A percentile compares a stretch with the other conserved stretches of the same genome.
Evolutionary conservation across 768 basidiomycete genomes (phyloP).

Genomic region (Russula virescens): DNA sequence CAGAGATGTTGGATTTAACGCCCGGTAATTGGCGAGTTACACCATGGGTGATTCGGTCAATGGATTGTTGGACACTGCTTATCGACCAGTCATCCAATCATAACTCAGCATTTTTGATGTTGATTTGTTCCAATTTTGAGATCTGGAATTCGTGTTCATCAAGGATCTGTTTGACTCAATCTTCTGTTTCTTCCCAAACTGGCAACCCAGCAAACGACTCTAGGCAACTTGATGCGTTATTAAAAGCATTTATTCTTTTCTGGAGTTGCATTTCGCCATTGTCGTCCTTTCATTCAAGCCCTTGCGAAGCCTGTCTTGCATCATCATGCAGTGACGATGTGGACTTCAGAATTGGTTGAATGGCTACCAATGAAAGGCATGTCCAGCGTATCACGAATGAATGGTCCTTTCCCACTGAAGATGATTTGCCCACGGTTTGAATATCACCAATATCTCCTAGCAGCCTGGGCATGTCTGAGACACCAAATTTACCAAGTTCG

Average conservation of each 20-base stretch:
- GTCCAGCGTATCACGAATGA: constrained; percentile 10
- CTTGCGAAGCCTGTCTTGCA: neutral
- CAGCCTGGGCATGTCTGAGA: no score
- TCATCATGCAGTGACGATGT: no score
- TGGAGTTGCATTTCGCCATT: no score
- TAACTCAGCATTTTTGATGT: neutral
- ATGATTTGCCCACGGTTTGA: no score
- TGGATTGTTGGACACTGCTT: no score
- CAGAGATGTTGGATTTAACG: neutral
- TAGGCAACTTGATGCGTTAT: neutral
- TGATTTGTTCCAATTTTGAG: neutral
- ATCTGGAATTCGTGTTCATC: neutral
- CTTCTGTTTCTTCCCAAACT: neutral
- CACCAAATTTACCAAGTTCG: no score
- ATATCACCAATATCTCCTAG: no score
- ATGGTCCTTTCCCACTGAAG: neutral
- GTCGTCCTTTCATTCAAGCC: neutral
- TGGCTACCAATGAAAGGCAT: constrained; percentile 13
- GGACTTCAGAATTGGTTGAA: neutral
- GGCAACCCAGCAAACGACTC: neutral
- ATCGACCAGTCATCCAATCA: neutral
- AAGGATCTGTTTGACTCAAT: neutral
- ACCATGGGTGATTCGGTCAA: neutral
- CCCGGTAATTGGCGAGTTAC: neutral
- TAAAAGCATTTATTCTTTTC: neutral